These are phyloP conservation scores for Penicillium coprophilum DNA, from an alignment of 495 filamentous ascomycete species.

Conservation along the genomic window DNA sequence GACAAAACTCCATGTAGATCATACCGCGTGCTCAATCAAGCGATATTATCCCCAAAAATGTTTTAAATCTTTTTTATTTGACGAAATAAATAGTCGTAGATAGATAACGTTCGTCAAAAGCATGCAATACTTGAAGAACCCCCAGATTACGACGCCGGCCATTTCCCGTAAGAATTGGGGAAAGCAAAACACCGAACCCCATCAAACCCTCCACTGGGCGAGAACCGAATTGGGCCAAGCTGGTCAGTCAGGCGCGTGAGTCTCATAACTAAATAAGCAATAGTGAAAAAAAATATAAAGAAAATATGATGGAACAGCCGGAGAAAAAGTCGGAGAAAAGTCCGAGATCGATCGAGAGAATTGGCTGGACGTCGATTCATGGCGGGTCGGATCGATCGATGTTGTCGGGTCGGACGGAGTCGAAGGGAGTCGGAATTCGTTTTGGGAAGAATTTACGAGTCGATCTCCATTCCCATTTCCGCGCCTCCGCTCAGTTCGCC, in stretches of 20 bases:
- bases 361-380: conserved; percentile 9
- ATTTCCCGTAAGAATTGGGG: background rate
- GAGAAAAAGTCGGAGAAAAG: conserved; percentile 6
- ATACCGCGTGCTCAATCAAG: background rate
- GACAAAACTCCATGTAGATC: background rate
- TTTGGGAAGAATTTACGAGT: conserved; percentile 23
- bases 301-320: conserved; percentile 3
- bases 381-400: conserved; percentile 6
- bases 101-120: conserved; percentile 6
- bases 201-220: conserved; percentile 17
- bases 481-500: conserved; percentile 28
- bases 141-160: conserved; percentile 10
- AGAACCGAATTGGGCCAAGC: conserved; percentile 18
- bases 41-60: background rate
- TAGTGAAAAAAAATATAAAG: conserved; percentile 11
- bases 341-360: conserved; percentile 10
- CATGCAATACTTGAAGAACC: background rate
- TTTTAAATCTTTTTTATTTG: background rate
- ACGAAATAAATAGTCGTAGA: conserved; percentile 3
- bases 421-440: conserved; percentile 2
- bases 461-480: conserved; percentile 41
- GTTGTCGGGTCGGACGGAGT: background rate
- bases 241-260: conserved; percentile 24
- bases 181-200: conserved; percentile 15
- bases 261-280: conserved; percentile 23